These are phyloP conservation scores for Xylariaceae sp. DNA, from an alignment of 2,329 filamentous ascomycete genomes.

Conservation along the genomic window DNA sequence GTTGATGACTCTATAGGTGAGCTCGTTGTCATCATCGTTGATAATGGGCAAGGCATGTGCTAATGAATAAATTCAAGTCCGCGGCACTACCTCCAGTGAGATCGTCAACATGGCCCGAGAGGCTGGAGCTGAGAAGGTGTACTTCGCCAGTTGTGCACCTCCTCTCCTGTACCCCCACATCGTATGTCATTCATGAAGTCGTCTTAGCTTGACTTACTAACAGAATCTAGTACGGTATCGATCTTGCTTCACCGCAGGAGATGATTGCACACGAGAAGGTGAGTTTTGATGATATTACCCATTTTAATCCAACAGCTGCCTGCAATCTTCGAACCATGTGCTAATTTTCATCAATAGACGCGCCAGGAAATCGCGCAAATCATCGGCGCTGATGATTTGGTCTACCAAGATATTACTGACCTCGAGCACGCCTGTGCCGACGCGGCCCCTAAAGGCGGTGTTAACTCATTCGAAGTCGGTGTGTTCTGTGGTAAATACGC, in stretches of 20 bases:
- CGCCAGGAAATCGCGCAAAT: constrained; percentile 39
- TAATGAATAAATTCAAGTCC: constrained; percentile 42
- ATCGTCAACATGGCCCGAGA: constrained; percentile 82
- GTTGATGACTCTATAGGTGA: constrained; percentile 77
- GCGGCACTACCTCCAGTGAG: constrained; percentile 75
- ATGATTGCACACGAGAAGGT: constrained; percentile 63
- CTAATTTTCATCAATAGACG: constrained; percentile 8
- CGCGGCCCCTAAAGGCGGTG: constrained; percentile 45
- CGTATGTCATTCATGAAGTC: constrained; percentile 44
- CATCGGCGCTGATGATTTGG: constrained; percentile 68
- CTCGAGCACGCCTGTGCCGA: constrained; percentile 75
- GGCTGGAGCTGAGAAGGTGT: constrained; percentile 73
- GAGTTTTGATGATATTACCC: constrained; percentile 38
- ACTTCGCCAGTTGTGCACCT: constrained; percentile 77
- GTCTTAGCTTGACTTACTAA: constrained; percentile 1
- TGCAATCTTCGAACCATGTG: neutral
- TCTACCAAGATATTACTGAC: constrained; percentile 72
- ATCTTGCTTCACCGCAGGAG: constrained; percentile 65
- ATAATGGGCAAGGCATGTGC: neutral
- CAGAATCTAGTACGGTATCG: constrained; percentile 44
- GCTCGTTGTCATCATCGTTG: neutral
- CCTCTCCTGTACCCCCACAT: constrained; percentile 83
- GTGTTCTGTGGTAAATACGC: constrained; percentile 88
- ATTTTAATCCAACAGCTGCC: neutral
- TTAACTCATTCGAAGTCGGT: constrained; percentile 75